Evolutionary conservation across 805 yeast genomes (phyloP), one percentile per base, ranked within the genome.

Genomic region (Cyberlindnera xylosilytica): DNA sequence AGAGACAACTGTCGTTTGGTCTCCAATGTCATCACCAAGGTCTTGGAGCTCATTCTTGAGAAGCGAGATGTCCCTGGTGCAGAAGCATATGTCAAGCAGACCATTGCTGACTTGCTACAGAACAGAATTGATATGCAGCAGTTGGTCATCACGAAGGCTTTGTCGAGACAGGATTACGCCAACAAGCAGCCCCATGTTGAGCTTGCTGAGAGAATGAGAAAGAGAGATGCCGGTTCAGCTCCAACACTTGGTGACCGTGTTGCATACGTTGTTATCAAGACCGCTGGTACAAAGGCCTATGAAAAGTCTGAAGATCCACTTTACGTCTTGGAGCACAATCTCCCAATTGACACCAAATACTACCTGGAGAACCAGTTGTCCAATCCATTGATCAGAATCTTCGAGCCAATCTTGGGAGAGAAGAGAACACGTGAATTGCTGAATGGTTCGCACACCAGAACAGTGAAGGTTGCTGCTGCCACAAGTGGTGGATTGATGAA

Each of bases 101-200:
- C 93, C 1, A 91, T 93, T 58, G 88, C 95, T 0, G 96, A 91
- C 56, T 71, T 93, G 43, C 66, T 95, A 43, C 97, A 91, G 58
- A 91, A 93, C 64, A 74, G 90, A 57, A 81, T 93, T 34, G 99
- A 93, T 68, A 73, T 95, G 64, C 89, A 97, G 2, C 95, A 87
- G 58, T 69, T 93, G 56, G 97, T 93, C 44, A 93, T 93, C 50
- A 87, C 98, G 2, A 93, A 93, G 60, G 95, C 95, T 6, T 73
- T 91, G 34, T 84, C 97, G 4, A 54, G 62, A 49, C 84, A 86
- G 39, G 97, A 93, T 57, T 93, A 93, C 63, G 85, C 96, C 4
- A 95, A 90, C 20, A 95, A 93, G 49, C 99, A 93, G 63, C 97
- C 99, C 0, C 99, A 93, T 63, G 95, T 90, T 20, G 97, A 91